These are phyloP conservation scores for Thielaviopsis populi DNA, from an alignment of 2,329 filamentous ascomycete genomes.

Conservation along the genomic window DNA sequence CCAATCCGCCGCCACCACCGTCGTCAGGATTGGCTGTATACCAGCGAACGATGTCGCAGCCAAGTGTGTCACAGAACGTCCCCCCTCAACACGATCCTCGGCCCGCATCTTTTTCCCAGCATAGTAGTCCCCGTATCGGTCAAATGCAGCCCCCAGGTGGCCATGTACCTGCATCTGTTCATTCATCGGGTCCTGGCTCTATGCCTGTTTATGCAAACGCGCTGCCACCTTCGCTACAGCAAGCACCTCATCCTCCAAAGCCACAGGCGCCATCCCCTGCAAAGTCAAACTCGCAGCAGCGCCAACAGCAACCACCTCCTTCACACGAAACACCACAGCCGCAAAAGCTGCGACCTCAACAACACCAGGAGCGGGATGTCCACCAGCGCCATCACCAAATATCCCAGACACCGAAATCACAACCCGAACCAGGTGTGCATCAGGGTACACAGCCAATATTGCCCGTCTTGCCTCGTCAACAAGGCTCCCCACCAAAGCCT, in stretches of 20 bases:
- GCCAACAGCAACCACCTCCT: background rate
- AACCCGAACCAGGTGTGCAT: constrained; percentile 22
- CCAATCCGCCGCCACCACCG: constrained; percentile 27
- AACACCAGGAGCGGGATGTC: constrained; percentile 17
- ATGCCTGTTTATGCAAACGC: background rate
- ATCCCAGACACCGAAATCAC: background rate
- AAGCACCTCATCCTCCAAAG: constrained; percentile 1
- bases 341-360: constrained; percentile 19
- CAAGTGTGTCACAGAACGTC: constrained; percentile 38
- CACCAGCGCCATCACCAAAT: constrained; percentile 9
- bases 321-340: constrained; percentile 19
- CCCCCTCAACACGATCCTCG: constrained; percentile 22
- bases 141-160: constrained; percentile 5
- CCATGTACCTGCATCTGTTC: background rate
- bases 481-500: constrained; percentile 23
- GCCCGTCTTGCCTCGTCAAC: constrained; percentile 18
- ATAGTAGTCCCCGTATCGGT: constrained; percentile 4
- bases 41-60: constrained; percentile 36
- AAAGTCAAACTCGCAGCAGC: background rate
- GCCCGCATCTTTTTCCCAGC: constrained; percentile 14
- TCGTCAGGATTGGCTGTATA: background rate
- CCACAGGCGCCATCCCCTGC: background rate
- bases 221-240: constrained; percentile 2
- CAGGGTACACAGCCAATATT: constrained; percentile 22
- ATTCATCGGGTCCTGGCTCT: constrained; percentile 5